Base-by-base conservation (phyloP, 1,139 yeast genomes). In the Hyphopichia burtonii region DNA sequence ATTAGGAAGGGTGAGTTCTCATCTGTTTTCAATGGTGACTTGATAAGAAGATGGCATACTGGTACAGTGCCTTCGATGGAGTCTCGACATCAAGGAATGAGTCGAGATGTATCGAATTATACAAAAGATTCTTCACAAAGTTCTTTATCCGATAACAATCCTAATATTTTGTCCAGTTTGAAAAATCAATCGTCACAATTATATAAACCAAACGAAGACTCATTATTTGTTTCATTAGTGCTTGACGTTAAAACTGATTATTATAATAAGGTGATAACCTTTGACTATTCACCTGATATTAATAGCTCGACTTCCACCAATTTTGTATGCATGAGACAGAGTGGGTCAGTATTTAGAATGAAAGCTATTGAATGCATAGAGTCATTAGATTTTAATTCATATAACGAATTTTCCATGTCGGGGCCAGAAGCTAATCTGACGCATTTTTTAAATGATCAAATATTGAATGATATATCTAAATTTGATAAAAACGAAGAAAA, bases 291-390 rank as follows among this genome's bases (percentile, higher is more conserved):
- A 4, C 83, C 88, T 1, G 83, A 82, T 51, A 47, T 62, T 3
- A 47, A 57, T 2, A 61, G 76, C 0, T 63, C 63, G 35, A 73
- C 79, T 0, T 71, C 79, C n/a, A 76, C 79, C 32, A 67, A 69
- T 47, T 75, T 87, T 49, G 82, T 90, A 31, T 90, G 96, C 60
- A 86, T 90, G 86, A 71, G 96, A 49, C 95, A 88, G 55, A 85
- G 95, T 1, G 96, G 96, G 2, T 84, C 88, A 38, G 84, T 89
- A 0, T 90, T 86, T 61, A 71, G 87, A 46, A 87, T 87, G 93
- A 78, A 84, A 0, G 86, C 83, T 1, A 68, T 72, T 1, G 94
- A 87, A 57, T 79, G 86, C 41, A 82, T 84, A 30, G 82, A 82
- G 37, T 73, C 82, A 6, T 61, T 85, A 16, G 72, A 68, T 17